Base-by-base conservation (phyloP, 257 asterid genomes). In the Rehmannia glutinosa region DNA sequence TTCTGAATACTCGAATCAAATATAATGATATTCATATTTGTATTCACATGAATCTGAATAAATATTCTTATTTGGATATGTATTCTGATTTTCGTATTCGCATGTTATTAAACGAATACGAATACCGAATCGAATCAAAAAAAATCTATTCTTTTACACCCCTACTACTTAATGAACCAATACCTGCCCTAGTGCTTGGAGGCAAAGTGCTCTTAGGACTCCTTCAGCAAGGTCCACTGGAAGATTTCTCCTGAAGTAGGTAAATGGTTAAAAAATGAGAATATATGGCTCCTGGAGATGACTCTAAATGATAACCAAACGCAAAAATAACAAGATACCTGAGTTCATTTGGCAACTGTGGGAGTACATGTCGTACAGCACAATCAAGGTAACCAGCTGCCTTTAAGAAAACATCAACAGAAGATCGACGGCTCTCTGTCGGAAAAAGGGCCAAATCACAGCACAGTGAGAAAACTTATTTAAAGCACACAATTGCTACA, bases 221-320 rank as follows among this genome's bases (percentile, higher is more conserved):
- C 97, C 98, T 84, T 93, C 98, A 64, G 97, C 90, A 66, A 93
- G 95, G 82, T 93, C 98, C 69, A 90, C 97, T 0, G 98, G 97
- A 69, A 93, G 82, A 74, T 86, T 82, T 74, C 95, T 84, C 92
- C 98, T 90, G 75, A 62, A 77, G 63, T 32, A 64, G 46, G 73
- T 64, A 64, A 66, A 47, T 56, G 25, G 41, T 28, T 5, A 38
- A 36, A 47, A 64, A 73, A 78, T 47, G 71, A 77, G 68, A 71
- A 73, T 50, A 36, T 38, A 21, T 28, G 62, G 64, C 68, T 53
- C 60, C 11, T 20, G 43, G 38, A 54, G n/a, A n/a, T n/a, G 61
- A 41, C 54, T 35, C 46, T 45, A 60, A 62, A 15, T 28, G 46
- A 58, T 58, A 74, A 25, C 28, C 13, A 59, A 73, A 68, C 71